These are phyloP conservation scores for Trichoderma erinaceum DNA, from an alignment of 495 filamentous ascomycete genomes.

Conservation along the genomic window DNA sequence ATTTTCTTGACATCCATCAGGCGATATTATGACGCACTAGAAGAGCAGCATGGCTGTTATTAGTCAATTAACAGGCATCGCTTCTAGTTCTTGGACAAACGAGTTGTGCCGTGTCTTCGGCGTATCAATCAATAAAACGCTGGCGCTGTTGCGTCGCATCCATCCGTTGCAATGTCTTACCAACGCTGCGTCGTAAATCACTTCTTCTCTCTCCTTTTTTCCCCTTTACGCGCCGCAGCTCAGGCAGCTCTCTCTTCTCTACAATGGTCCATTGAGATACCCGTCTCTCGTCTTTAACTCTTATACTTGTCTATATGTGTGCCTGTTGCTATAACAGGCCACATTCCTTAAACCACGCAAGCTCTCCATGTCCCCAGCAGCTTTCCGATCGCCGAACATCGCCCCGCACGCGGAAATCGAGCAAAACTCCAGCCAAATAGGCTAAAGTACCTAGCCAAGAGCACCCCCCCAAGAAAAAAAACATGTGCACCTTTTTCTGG, in stretches of 20 bases:
- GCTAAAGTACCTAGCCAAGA: background rate
- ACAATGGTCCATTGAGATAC: background rate
- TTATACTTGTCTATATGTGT: no score
- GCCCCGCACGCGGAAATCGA: background rate
- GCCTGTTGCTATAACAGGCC: no score
- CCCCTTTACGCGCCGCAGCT: background rate
- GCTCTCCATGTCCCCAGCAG: background rate
- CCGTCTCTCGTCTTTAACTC: background rate
- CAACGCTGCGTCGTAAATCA: background rate
- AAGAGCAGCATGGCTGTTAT: no score
- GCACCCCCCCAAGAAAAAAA: background rate
- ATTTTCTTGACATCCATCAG: no score
- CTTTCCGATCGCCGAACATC: background rate
- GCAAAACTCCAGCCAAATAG: background rate
- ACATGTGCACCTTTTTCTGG: conserved; percentile 11
- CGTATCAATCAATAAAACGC: background rate
- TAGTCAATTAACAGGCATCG: no score
- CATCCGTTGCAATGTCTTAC: background rate
- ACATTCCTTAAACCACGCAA: background rate
- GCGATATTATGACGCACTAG: no score
- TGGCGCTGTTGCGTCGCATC: background rate
- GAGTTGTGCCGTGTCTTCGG: background rate
- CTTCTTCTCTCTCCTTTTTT: background rate
- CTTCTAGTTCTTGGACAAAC: background rate
- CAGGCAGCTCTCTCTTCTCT: background rate